A percentile compares a stretch with the other conserved stretches of the same genome.
phyloP scores from a whole-genome alignment of 805 yeast genomes.

The Candida nitratophila region DNA sequence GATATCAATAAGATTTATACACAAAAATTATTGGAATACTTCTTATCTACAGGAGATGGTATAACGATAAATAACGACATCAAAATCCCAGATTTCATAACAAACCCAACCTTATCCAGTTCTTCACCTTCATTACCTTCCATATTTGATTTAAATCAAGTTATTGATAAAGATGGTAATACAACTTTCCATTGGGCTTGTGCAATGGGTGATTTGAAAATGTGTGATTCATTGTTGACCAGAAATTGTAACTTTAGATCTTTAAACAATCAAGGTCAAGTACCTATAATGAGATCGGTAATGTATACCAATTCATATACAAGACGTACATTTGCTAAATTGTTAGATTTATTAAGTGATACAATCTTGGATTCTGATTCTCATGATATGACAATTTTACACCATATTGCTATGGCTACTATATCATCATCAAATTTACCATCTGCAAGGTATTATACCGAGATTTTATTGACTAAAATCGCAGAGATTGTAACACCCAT shows the following conservation, averaged over 20 bases:
- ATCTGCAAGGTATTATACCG: constrained; percentile 78
- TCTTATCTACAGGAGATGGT: constrained; percentile 49
- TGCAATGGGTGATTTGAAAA: constrained; percentile 79
- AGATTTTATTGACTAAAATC: constrained; percentile 65
- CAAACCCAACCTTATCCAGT: constrained; percentile 39
- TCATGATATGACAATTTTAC: constrained; percentile 71
- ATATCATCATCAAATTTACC: constrained; percentile 62
- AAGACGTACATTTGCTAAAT: constrained; percentile 68
- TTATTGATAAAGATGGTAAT: constrained; percentile 91
- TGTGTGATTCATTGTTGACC: constrained; percentile 67
- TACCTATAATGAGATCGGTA: constrained; percentile 79
- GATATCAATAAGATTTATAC: constrained; percentile 34
- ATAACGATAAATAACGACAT: constrained; percentile 22
- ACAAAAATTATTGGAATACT: constrained; percentile 42
- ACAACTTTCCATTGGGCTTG: constrained; percentile 98
- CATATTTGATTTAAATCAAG: constrained; percentile 64
- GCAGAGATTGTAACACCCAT: constrained; percentile 51
- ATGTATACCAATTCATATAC: constrained; percentile 84
- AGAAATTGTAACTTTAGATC: constrained; percentile 67
- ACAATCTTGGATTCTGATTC: constrained; percentile 75
- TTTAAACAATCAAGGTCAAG: constrained; percentile 68
- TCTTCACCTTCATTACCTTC: constrained; percentile 13
- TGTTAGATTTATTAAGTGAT: constrained; percentile 68
- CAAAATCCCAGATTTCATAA: constrained; percentile 54
- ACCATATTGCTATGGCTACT: constrained; percentile 72